Evolutionary conservation across 1,284 basidiomycete genomes (phyloP).

Genomic region (Neonothopanus nambi): DNA sequence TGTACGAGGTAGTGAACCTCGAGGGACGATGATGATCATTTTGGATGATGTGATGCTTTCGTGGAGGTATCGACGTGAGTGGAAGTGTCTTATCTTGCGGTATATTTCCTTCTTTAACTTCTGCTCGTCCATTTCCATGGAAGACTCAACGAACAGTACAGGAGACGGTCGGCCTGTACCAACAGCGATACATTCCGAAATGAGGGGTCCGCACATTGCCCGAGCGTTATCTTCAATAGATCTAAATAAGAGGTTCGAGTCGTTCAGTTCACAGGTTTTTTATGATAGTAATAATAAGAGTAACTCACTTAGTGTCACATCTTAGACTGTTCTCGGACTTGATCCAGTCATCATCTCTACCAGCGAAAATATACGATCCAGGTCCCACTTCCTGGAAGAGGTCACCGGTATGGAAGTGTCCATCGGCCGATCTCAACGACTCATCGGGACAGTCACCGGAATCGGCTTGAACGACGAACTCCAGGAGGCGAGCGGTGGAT

Average conservation of each 20-base stretch:
- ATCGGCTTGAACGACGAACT: slow-evolving; percentile 49
- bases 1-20: slow-evolving; percentile 61
- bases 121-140: slow-evolving; percentile 43
- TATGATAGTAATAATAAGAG: slow-evolving; percentile 1
- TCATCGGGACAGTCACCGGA: slow-evolving; percentile 54
- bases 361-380: slow-evolving; percentile 51
- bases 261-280: neutral
- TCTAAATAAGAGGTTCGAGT: slow-evolving; percentile 27
- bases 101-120: slow-evolving; percentile 67
- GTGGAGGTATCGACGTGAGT: slow-evolving; percentile 65
- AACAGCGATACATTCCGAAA: slow-evolving; percentile 65
- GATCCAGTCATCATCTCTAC: slow-evolving; percentile 65
- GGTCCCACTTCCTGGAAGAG: slow-evolving; percentile 52
- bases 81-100: slow-evolving; percentile 63
- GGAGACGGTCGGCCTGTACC: slow-evolving; percentile 66
- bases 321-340: slow-evolving; percentile 55
- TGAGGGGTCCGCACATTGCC: slow-evolving; percentile 51
- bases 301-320: slow-evolving; percentile 54
- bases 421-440: slow-evolving; percentile 48
- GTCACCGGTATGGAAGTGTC: slow-evolving; percentile 61
- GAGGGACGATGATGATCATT: slow-evolving; percentile 60
- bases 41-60: slow-evolving; percentile 62
- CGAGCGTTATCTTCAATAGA: slow-evolving; percentile 70
- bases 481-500: slow-evolving; percentile 41
- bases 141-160: slow-evolving; percentile 60